Base-by-base conservation (phyloP, 441 rosid genomes). In the Gossypium davidsonii region DNA sequence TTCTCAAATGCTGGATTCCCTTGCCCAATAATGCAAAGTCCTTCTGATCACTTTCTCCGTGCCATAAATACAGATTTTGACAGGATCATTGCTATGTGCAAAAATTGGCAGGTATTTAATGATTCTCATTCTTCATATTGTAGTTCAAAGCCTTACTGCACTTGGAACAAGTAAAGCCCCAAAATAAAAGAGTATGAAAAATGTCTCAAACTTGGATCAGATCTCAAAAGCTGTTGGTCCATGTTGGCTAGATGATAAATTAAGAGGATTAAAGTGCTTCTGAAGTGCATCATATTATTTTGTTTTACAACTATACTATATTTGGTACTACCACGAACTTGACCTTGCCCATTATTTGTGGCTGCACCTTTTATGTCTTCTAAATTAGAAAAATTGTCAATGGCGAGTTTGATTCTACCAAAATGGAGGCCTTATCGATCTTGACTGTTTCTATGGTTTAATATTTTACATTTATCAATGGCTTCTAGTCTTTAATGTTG, bases 11-110 rank as follows among this genome's bases (percentile, higher is more conserved):
- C 98, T 74, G 99, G 99, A 88, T 95, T 95, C 81, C 99, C 99
- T 64, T 95, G 99, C 80, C 99, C 99, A 4, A 95, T 95, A 61
- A 95, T 95, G 99, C 99, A 95, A 93, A 95, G 99, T 82, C 99
- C 99, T 72, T 91, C 99, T 1, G 99, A 95, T 87, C 99, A 95
- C 82, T 93, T 95, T 67, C 83, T 95, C 78, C 93, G 99, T 20
- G 98, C 99, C 18, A 91, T 95, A 79, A 95, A 95, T 87, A 93
- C 98, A 1, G 98, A 95, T 78, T 95, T 95, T 60, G 99, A 95
- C 85, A 88, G 98, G 85, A 95, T 95, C 71, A 95, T 95, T 79
- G 97, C 93, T 9, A 93, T 90, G 98, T 93, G 99, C 89, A 95
- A 93, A 86, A 92, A 85, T 75, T 95, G 96, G 97, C 98, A 92